phyloP scores from a whole-genome alignment of 176 grass and related monocot species.

The Lolium rigidum region DNA sequence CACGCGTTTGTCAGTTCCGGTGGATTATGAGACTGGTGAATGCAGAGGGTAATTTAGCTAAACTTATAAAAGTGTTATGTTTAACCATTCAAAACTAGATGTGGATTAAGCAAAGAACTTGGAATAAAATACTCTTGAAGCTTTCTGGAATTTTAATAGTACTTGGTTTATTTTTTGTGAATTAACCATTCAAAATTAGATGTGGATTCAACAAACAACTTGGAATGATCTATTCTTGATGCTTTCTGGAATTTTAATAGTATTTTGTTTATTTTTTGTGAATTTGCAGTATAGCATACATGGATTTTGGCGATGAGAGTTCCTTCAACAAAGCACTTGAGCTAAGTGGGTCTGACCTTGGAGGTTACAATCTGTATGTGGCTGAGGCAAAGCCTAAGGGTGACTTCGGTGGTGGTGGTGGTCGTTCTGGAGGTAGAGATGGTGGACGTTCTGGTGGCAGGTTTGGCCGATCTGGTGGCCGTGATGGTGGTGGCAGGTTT shows the following conservation, averaged over 20 bases:
- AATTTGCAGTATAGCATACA: constrained; percentile 76
- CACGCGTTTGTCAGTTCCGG: constrained; percentile 62
- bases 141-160: too few relatives aligned
- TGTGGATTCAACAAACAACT: background rate
- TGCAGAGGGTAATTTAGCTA: constrained; percentile 59
- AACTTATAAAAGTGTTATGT: background rate
- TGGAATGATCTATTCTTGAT: background rate
- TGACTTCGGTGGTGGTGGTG: constrained; percentile 40
- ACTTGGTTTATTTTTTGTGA: too few relatives aligned
- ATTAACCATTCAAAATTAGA: background rate
- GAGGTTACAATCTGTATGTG: constrained; percentile 52
- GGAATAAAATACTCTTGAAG: too few relatives aligned
- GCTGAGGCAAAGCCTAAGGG: constrained; percentile 68
- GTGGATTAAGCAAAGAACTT: too few relatives aligned
- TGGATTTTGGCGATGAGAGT: constrained; percentile 68
- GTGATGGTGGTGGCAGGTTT: constrained; percentile 24
- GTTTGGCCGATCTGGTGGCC: constrained; percentile 29
- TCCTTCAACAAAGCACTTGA: constrained; percentile 62
- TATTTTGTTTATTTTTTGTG: background rate
- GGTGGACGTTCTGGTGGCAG: constrained; percentile 12
- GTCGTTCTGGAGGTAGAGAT: background rate
- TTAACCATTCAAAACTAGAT: background rate
- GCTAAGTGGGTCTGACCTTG: constrained; percentile 71
- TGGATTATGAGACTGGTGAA: constrained; percentile 63
- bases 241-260: background rate